Evolutionary conservation across 805 yeast genomes (phyloP).

Genomic region (Maudiozyma barnettii): DNA sequence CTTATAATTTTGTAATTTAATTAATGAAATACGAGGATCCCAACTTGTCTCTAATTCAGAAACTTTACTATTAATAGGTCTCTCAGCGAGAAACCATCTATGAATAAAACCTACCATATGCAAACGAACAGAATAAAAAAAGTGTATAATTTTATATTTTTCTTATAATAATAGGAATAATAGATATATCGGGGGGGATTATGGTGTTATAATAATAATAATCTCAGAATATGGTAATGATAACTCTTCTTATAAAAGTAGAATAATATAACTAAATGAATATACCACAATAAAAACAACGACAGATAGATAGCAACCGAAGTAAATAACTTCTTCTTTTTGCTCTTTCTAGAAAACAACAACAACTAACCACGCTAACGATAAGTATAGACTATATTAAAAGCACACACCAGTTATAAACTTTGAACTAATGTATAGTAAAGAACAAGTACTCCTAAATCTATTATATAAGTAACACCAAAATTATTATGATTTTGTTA

Average conservation of each 20-base stretch:
- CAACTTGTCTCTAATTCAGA: slow-evolving; percentile 40
- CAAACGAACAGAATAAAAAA: background rate
- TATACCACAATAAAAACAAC: background rate
- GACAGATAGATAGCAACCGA: background rate
- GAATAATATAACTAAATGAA: too few species aligned
- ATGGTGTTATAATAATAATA: background rate
- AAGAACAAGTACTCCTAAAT: too few species aligned
- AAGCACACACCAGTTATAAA: too few species aligned
- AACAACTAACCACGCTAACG: background rate
- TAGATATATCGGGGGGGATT: background rate
- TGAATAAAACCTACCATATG: slow-evolving; percentile 32
- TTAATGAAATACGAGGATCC: slow-evolving; percentile 35
- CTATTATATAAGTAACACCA: too few species aligned
- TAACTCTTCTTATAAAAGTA: too few species aligned
- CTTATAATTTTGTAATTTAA: slow-evolving; percentile 34
- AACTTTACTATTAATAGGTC: slow-evolving; percentile 35
- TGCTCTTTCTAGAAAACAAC: background rate
- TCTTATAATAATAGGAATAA: too few species aligned
- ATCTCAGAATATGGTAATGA: too few species aligned
- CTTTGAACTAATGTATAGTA: too few species aligned
- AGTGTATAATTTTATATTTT: background rate
- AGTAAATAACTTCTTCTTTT: too few species aligned
- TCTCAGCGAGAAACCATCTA: slow-evolving; percentile 45
- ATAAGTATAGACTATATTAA: too few species aligned
- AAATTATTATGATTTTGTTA: too few species aligned